A percentile compares a stretch with the other conserved stretches of the same genome.
phyloP scores from a whole-genome alignment of 192 early-diverging fungal genomes.

The Coemansia sp. region DNA sequence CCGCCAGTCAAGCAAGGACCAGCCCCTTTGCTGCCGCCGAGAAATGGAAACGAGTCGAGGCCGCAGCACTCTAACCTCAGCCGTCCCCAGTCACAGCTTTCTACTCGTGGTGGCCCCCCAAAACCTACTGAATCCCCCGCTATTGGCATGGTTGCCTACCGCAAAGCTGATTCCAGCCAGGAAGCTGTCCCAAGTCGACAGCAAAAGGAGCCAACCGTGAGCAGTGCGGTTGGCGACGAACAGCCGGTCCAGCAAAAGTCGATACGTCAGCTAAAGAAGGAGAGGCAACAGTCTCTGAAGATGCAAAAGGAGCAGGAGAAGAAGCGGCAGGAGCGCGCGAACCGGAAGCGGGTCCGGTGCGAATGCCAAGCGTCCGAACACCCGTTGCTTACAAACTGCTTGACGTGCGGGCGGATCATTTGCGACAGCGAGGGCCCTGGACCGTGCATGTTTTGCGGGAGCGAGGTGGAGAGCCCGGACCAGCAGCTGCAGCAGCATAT shows the following conservation, averaged over 20 bases:
- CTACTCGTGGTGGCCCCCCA: not conserved
- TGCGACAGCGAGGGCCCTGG: slow-evolving; percentile 54
- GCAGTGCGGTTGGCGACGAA: not conserved
- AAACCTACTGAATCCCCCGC: not conserved
- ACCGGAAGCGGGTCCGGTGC: slow-evolving; percentile 39
- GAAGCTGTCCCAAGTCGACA: too few relatives aligned
- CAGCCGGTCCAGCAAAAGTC: slow-evolving; percentile 19
- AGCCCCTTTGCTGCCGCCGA: slow-evolving; percentile 9
- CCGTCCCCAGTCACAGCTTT: not conserved
- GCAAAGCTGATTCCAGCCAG: slow-evolving; percentile 3
- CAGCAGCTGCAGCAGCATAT: slow-evolving; percentile 52
- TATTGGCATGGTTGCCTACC: slow-evolving; percentile 4
- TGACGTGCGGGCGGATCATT: slow-evolving; percentile 56
- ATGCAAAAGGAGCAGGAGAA: slow-evolving; percentile 25
- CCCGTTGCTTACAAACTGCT: slow-evolving; percentile 53
- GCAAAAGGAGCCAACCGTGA: not conserved
- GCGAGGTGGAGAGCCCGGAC: slow-evolving; percentile 38
- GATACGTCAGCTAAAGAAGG: slow-evolving; percentile 36
- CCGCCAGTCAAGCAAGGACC: slow-evolving; percentile 12
- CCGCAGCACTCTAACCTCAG: not conserved
- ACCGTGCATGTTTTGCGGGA: slow-evolving; percentile 54
- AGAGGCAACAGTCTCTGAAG: slow-evolving; percentile 19
- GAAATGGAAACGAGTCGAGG: not conserved
- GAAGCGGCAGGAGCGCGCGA: slow-evolving; percentile 15
- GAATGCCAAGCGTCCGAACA: slow-evolving; percentile 55